Evolutionary conservation across 768 basidiomycete species (phyloP).

Genomic region (Psilocybe subaeruginosa): DNA sequence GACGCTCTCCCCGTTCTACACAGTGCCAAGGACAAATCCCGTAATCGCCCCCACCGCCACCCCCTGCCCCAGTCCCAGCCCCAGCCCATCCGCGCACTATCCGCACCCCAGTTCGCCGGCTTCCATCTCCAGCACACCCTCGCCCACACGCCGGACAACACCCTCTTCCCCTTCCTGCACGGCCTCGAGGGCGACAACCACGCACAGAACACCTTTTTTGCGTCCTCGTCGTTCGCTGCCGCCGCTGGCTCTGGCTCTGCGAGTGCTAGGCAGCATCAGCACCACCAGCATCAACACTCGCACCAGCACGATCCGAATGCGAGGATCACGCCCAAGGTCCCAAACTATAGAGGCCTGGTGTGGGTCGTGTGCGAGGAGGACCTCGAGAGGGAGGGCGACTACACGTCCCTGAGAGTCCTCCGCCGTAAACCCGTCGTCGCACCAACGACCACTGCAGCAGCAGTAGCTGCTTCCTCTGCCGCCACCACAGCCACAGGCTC

Average conservation of each 20-base stretch:
- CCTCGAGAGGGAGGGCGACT: conserved; percentile 37
- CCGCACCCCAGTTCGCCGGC: conserved; percentile 52
- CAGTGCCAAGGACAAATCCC: not conserved
- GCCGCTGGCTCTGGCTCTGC: conserved; percentile 12
- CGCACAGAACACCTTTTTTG: conserved; percentile 84
- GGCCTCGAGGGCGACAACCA: conserved; percentile 82
- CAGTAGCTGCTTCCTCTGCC: not conserved
- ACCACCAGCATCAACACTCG: conserved; percentile 9
- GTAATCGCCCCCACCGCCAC: not conserved
- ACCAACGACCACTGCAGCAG: not conserved
- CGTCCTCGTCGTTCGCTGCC: conserved; percentile 31
- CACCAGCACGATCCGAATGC: conserved; percentile 12
- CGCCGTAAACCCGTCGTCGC: conserved; percentile 29
- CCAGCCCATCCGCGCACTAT: conserved; percentile 33
- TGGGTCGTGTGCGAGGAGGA: conserved; percentile 85
- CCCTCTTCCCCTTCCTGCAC: conserved; percentile 89
- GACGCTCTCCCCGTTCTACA: conserved; percentile 21
- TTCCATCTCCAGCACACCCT: conserved; percentile 67
- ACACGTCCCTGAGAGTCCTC: conserved; percentile 36
- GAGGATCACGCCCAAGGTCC: conserved; percentile 32
- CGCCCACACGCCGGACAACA: conserved; percentile 75
- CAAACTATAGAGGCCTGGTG: conserved; percentile 71
- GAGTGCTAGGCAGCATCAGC: not conserved
- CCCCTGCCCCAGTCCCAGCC: conserved; percentile 4
- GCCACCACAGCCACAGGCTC: not conserved